Evolutionary conservation across 2,329 filamentous ascomycete genomes (phyloP).

Genomic region (Westerdykella sp.): DNA sequence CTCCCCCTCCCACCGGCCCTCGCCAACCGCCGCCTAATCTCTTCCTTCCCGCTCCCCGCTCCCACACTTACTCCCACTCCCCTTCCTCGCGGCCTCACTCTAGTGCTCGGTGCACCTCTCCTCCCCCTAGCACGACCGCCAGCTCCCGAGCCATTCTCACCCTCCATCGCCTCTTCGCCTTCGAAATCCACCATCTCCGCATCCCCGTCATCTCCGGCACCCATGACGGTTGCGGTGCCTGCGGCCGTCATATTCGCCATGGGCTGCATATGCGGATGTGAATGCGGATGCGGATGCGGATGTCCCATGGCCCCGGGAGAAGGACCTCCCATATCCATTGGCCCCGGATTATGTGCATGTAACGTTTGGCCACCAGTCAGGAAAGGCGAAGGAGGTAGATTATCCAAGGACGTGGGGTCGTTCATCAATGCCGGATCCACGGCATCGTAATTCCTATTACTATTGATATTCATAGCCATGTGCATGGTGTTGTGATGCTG

Average conservation of each 20-base stretch:
- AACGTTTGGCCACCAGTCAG: slow-evolving; percentile 17
- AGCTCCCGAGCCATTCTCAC: no score
- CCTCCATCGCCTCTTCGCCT: slow-evolving; percentile 3
- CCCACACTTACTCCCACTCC: slow-evolving; percentile 2
- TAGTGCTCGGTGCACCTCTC: no score
- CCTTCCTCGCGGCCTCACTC: not conserved
- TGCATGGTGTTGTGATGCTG: slow-evolving; percentile 21
- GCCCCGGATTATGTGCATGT: slow-evolving; percentile 1
- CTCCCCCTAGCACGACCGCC: no score
- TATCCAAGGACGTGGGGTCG: slow-evolving; percentile 15
- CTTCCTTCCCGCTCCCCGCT: slow-evolving; percentile 17
- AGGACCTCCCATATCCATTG: slow-evolving; percentile 6
- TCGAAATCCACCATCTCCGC: slow-evolving; percentile 1
- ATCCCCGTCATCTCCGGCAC: no score
- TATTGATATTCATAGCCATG: slow-evolving; percentile 22
- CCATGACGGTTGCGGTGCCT: no score
- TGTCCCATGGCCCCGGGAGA: slow-evolving; percentile 1
- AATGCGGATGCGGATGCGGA: no score
- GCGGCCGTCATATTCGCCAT: no score
- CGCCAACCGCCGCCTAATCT: slow-evolving; percentile 12
- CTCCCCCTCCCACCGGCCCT: not conserved
- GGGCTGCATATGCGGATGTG: no score
- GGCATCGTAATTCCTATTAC: slow-evolving; percentile 44
- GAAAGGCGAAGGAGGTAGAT: slow-evolving; percentile 33
- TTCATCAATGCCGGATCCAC: slow-evolving; percentile 58